Conservation (phyloP, 139 green algal genomes). For the Tetraselmis striata region DNA sequence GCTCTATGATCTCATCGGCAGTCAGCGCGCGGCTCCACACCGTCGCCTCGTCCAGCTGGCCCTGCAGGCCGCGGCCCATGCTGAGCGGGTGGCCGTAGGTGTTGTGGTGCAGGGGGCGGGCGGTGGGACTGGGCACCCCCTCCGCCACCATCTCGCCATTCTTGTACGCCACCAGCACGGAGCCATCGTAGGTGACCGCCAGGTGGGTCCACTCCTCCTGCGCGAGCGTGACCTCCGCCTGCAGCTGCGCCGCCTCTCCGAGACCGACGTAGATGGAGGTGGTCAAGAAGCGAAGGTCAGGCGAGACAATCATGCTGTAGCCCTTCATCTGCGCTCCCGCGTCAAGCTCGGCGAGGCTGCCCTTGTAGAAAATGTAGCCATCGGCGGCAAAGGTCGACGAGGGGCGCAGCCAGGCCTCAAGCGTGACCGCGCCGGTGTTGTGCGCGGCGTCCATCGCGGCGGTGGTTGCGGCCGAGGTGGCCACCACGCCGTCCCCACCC, state of each 20-base stretch:
- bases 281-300: neutral
- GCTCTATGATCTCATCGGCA: neutral
- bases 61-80: conserved; percentile 10
- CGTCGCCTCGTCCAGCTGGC: conserved; percentile 11
- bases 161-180: neutral
- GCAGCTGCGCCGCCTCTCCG: neutral
- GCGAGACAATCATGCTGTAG: neutral
- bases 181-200: conserved; percentile 4
- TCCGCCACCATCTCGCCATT: conserved; percentile 2
- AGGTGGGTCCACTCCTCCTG: conserved; percentile 5
- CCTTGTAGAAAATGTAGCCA: conserved; percentile 5
- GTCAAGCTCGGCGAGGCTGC: neutral
- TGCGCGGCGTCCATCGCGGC: neutral
- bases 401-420: neutral
- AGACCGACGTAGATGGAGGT: conserved; percentile 13
- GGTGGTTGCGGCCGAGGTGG: neutral
- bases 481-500: neutral
- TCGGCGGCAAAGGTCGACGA: neutral
- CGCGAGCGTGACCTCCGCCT: neutral
- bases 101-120: neutral
- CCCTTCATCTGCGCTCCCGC: conserved; percentile 5
- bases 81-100: conserved; percentile 15
- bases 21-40: conserved; percentile 2
- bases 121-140: neutral
- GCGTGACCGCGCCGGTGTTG: neutral